Evolutionary conservation across 768 basidiomycete genomes (phyloP).

Genomic region (Mycena epipterygia): DNA sequence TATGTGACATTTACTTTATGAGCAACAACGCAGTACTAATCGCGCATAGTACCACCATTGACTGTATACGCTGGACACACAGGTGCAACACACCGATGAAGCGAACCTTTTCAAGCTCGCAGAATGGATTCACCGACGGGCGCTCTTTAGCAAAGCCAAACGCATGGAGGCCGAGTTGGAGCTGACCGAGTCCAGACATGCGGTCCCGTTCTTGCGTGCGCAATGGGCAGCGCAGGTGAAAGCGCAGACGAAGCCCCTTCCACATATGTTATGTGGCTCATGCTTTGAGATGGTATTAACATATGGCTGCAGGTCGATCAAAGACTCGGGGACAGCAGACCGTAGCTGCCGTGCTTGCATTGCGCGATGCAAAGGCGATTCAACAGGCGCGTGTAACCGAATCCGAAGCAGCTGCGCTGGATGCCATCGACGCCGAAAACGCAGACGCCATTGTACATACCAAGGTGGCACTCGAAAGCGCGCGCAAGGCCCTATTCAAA

Average conservation of each 20-base stretch:
- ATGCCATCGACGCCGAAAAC: background rate
- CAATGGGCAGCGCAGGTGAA: conserved; percentile 51
- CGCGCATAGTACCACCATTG: background rate
- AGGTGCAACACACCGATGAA: conserved; percentile 39
- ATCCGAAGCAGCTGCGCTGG: background rate
- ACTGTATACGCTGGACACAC: conserved; percentile 37
- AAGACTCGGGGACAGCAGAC: background rate
- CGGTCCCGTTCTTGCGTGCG: conserved; percentile 33
- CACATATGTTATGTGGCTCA: background rate
- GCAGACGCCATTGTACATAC: background rate
- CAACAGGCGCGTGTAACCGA: background rate
- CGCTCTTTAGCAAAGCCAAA: conserved; percentile 21
- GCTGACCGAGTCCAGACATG: conserved; percentile 36
- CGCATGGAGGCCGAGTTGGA: conserved; percentile 32
- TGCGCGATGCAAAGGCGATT: background rate
- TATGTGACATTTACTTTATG: background rate
- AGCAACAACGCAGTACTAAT: conserved; percentile 5
- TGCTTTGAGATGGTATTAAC: background rate
- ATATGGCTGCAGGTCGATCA: background rate
- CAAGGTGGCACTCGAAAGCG: background rate
- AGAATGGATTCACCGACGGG: conserved; percentile 44
- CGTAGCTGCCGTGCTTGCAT: background rate
- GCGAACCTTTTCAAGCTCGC: conserved; percentile 46
- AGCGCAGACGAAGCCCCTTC: conserved; percentile 37
- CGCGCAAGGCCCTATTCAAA: background rate